phyloP scores from a whole-genome alignment of 2,329 filamentous ascomycete species.

The Colletotrichum incanum region DNA sequence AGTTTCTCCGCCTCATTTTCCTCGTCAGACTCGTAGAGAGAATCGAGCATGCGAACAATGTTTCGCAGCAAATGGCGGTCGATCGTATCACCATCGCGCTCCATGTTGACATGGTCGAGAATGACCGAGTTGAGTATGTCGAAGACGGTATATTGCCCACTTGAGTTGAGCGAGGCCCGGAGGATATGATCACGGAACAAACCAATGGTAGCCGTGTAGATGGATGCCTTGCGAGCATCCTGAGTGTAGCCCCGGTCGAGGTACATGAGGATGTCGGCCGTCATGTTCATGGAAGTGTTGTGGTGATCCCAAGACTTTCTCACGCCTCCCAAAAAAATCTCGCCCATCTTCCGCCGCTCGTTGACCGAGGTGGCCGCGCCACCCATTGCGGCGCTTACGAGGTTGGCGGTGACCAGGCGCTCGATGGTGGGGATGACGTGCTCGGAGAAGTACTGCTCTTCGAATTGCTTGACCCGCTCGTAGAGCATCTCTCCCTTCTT shows the following conservation, averaged over 20 bases:
- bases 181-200: conserved; percentile 92
- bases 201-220: conserved; percentile 88
- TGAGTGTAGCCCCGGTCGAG: conserved; percentile 89
- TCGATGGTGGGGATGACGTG: conserved; percentile 82
- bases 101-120: conserved; percentile 92
- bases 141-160: conserved; percentile 71
- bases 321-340: conserved; percentile 84
- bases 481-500: conserved; percentile 90
- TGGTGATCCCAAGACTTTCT: conserved; percentile 90
- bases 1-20: conserved; percentile 86
- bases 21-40: conserved; percentile 84
- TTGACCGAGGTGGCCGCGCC: conserved; percentile 78
- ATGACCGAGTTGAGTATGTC: conserved; percentile 86
- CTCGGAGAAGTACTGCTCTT: conserved; percentile 83
- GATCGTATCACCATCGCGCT: conserved; percentile 90
- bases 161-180: conserved; percentile 67
- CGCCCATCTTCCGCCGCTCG: conserved; percentile 85
- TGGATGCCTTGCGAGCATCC: conserved; percentile 80
- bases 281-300: conserved; percentile 95
- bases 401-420: conserved; percentile 78
- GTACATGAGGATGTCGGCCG: conserved; percentile 96
- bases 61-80: conserved; percentile 87
- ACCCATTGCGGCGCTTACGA: conserved; percentile 68
- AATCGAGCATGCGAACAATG: conserved; percentile 91
- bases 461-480: conserved; percentile 83